phyloP scores from a whole-genome alignment of 169 alveolate genomes.

The Cryptosporidium tyzzeri region DNA sequence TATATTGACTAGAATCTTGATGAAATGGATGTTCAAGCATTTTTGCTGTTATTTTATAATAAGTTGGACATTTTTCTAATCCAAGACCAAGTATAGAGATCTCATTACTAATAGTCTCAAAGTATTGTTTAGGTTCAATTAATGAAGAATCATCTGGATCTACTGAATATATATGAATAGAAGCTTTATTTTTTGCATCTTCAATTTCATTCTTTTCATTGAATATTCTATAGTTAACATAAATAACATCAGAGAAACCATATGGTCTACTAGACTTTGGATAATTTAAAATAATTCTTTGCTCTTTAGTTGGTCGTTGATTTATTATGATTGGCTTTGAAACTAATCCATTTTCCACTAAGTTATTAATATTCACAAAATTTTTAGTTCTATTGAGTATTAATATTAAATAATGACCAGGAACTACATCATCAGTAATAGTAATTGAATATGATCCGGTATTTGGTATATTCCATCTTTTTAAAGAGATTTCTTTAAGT shows the following conservation, averaged over 20 bases:
- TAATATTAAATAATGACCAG: slow-evolving; percentile 35
- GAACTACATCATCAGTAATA: slow-evolving; percentile 2
- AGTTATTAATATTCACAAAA: not conserved
- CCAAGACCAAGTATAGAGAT: slow-evolving; percentile 32
- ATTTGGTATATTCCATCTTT: slow-evolving; percentile 19
- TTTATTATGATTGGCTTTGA: slow-evolving; percentile 39
- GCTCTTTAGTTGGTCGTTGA: not conserved
- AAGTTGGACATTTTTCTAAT: slow-evolving; percentile 8
- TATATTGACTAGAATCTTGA: slow-evolving; percentile 23
- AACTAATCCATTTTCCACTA: slow-evolving; percentile 52
- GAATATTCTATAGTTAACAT: slow-evolving; percentile 25
- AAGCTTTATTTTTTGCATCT: not conserved
- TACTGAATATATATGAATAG: slow-evolving; percentile 41
- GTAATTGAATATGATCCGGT: slow-evolving; percentile 51
- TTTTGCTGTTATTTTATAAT: slow-evolving; percentile 20
- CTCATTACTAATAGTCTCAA: slow-evolving; percentile 20
- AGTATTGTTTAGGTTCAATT: slow-evolving; percentile 23
- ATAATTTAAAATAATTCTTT: slow-evolving; percentile 19
- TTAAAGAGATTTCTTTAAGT: not conserved
- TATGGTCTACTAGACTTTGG: slow-evolving; percentile 55
- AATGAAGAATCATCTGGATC: slow-evolving; percentile 21
- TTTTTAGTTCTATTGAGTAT: not conserved
- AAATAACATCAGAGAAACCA: slow-evolving; percentile 35
- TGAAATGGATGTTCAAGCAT: slow-evolving; percentile 29
- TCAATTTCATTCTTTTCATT: not conserved